A percentile compares a stretch with the other conserved stretches of the same genome.
Evolutionary conservation across 208 protist genomes (phyloP).

Genomic region (Leishmania guyanensis): DNA sequence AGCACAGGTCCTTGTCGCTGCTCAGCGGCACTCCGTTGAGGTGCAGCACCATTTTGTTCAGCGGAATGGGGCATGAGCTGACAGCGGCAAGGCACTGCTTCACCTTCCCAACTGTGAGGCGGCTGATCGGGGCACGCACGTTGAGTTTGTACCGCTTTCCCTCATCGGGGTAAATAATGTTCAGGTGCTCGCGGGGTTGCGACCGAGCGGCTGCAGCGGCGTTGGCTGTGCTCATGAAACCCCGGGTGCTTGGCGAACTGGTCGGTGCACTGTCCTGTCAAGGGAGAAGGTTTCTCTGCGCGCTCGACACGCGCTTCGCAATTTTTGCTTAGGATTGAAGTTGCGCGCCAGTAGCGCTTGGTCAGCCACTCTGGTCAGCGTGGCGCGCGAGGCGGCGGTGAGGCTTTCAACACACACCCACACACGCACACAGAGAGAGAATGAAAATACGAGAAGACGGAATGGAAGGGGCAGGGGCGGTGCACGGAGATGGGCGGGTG

Average conservation of each 20-base stretch:
- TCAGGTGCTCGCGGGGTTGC: conserved; percentile 36
- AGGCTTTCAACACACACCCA: not conserved
- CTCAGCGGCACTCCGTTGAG: conserved; percentile 59
- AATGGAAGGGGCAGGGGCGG: not conserved
- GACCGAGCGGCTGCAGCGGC: not conserved
- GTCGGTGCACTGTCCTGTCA: not conserved
- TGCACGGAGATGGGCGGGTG: too few species aligned
- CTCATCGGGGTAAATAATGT: conserved; percentile 58
- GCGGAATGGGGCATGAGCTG: conserved; percentile 51
- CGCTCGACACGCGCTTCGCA: not conserved
- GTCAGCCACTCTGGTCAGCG: not conserved
- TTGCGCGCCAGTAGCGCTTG: not conserved
- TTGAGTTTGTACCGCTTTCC: conserved; percentile 64
- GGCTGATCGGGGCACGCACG: conserved; percentile 49
- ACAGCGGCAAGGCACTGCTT: conserved; percentile 72
- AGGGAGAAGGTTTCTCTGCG: not conserved
- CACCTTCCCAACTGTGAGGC: conserved; percentile 62
- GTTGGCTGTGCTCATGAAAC: conserved; percentile 2
- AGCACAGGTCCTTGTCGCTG: conserved; percentile 49
- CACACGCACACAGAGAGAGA: not conserved
- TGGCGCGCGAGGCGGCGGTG: not conserved
- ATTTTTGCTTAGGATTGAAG: not conserved
- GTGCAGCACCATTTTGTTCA: conserved; percentile 44
- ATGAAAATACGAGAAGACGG: not conserved
- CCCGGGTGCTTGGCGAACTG: not conserved